Evolutionary conservation across 805 yeast genomes (phyloP).

Genomic region (Metahyphopichia silvanorum): DNA sequence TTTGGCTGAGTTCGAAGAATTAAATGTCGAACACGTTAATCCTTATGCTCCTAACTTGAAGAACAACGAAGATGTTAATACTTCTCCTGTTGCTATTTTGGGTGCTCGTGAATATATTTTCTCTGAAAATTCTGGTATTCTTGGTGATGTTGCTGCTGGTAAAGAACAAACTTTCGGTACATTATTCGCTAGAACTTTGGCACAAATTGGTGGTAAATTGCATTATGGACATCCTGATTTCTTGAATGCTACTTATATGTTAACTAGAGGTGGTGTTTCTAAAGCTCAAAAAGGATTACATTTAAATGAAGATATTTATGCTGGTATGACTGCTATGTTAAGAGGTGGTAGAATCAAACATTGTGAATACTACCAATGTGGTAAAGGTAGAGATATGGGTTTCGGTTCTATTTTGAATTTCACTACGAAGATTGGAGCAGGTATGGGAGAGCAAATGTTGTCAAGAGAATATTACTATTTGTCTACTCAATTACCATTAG

Average conservation of each 20-base stretch:
- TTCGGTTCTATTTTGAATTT: conserved; percentile 80
- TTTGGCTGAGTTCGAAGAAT: conserved; percentile 73
- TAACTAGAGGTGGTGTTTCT: conserved; percentile 84
- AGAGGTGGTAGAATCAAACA: conserved; percentile 85
- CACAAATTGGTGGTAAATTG: conserved; percentile 77
- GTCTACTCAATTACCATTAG: conserved; percentile 73
- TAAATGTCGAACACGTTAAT: conserved; percentile 59
- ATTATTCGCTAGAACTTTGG: conserved; percentile 75
- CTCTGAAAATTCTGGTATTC: conserved; percentile 76
- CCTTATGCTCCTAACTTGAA: conserved; percentile 77
- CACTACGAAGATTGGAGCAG: conserved; percentile 83
- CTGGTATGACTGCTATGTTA: conserved; percentile 76
- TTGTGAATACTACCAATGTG: conserved; percentile 81
- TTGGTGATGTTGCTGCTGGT: conserved; percentile 86
- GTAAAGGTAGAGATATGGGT: conserved; percentile 84
- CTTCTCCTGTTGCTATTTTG: conserved; percentile 71
- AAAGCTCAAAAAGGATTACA: conserved; percentile 83
- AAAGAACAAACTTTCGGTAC: conserved; percentile 89
- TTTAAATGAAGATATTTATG: conserved; percentile 81
- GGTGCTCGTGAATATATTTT: conserved; percentile 84
- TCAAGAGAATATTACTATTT: conserved; percentile 79
- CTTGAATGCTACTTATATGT: conserved; percentile 70
- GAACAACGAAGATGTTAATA: conserved; percentile 43
- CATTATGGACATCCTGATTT: conserved; percentile 90
- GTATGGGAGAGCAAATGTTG: conserved; percentile 86